These are phyloP conservation scores for Aspergillus amoenus DNA, from an alignment of 2,329 filamentous ascomycete genomes.

Conservation along the genomic window DNA sequence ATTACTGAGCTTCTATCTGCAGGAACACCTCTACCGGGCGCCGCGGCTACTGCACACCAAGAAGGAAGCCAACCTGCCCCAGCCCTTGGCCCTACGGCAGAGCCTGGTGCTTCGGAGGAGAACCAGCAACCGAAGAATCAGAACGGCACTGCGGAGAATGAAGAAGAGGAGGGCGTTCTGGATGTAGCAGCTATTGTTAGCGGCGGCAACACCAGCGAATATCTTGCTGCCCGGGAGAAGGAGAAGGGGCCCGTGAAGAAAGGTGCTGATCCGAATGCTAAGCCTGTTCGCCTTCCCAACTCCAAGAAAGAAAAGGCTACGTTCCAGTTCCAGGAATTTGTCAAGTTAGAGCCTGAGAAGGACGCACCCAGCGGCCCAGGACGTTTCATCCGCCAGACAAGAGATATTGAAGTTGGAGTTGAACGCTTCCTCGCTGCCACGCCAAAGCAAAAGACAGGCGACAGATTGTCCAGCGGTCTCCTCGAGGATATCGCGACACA, in stretches of 20 bases:
- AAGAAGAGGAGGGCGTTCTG: constrained; percentile 62
- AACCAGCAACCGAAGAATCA: constrained; percentile 58
- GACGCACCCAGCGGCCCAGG: constrained; percentile 48
- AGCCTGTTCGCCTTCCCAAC: constrained; percentile 56
- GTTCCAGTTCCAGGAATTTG: constrained; percentile 62
- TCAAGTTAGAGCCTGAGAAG: constrained; percentile 55
- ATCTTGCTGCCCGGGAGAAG: constrained; percentile 61
- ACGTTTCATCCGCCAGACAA: constrained; percentile 52
- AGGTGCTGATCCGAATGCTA: constrained; percentile 46
- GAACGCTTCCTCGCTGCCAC: constrained; percentile 62
- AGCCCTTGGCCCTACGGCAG: constrained; percentile 58
- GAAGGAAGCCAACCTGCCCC: constrained; percentile 47
- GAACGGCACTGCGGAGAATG: constrained; percentile 49
- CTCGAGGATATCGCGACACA: constrained; percentile 81
- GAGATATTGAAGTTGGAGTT: constrained; percentile 61
- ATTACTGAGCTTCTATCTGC: constrained; percentile 62
- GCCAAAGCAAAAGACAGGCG: constrained; percentile 31
- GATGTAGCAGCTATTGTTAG: constrained; percentile 67
- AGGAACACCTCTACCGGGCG: constrained; percentile 54
- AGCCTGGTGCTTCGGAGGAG: constrained; percentile 51
- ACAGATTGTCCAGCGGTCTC: constrained; percentile 56
- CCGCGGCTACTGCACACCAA: constrained; percentile 41
- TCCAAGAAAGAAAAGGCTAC: constrained; percentile 58
- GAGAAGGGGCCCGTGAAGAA: constrained; percentile 60
- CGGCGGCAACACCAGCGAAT: constrained; percentile 63